phyloP scores from a whole-genome alignment of 1,284 basidiomycete genomes.

The Schizophyllum commune region DNA sequence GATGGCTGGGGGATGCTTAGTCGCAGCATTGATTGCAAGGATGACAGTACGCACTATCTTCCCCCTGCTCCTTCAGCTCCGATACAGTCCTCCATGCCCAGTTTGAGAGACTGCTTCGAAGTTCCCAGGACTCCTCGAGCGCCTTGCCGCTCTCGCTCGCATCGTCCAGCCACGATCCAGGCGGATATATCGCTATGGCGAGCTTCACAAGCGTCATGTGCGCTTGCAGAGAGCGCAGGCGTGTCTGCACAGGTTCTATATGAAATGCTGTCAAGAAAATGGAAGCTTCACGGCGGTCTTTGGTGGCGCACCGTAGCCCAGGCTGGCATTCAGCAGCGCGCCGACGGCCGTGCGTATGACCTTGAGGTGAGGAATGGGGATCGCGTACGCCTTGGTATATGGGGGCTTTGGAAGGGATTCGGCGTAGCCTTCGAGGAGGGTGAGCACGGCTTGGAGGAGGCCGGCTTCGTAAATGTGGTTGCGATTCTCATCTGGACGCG shows the following conservation, averaged over 20 bases:
- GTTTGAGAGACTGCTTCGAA: slow-evolving; percentile 55
- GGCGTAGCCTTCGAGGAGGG: slow-evolving; percentile 62
- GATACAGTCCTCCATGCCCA: slow-evolving; percentile 74
- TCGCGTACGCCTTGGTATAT: slow-evolving; percentile 33
- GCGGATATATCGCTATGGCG: slow-evolving; percentile 61
- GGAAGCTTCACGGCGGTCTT: not conserved
- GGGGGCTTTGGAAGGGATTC: slow-evolving; percentile 40
- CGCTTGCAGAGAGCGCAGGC: slow-evolving; percentile 58
- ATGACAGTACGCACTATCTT: slow-evolving; percentile 38
- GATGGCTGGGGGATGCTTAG: slow-evolving; percentile 28
- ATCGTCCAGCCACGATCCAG: slow-evolving; percentile 46
- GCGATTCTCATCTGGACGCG: slow-evolving; percentile 51
- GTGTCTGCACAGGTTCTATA: slow-evolving; percentile 62
- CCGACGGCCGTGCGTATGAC: slow-evolving; percentile 75
- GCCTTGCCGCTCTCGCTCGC: slow-evolving; percentile 15
- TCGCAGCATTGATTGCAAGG: not conserved
- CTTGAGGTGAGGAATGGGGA: slow-evolving; percentile 57
- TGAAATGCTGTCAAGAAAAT: not conserved
- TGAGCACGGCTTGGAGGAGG: slow-evolving; percentile 57
- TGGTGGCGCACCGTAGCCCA: slow-evolving; percentile 57
- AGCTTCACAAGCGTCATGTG: slow-evolving; percentile 62
- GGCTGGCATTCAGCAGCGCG: slow-evolving; percentile 70
- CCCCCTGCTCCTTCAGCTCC: slow-evolving; percentile 55
- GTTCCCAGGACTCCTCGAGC: slow-evolving; percentile 51
- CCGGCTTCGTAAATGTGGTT: slow-evolving; percentile 59